phyloP scores from a whole-genome alignment of 2,329 filamentous ascomycete genomes.

The Colletotrichum salicis region DNA sequence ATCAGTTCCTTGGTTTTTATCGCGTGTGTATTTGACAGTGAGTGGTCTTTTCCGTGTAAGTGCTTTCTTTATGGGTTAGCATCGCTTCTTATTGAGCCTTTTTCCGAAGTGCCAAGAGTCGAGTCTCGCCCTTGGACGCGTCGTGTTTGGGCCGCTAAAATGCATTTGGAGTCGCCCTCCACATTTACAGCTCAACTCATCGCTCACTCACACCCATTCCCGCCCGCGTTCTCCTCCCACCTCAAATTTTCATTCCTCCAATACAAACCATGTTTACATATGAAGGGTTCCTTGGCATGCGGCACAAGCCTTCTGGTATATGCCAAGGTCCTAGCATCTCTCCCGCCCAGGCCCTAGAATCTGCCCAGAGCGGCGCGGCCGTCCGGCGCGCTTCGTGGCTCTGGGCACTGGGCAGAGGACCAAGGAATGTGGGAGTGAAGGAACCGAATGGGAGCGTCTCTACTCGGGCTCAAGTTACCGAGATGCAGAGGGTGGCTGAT shows the following conservation, averaged over 20 bases:
- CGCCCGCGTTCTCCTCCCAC: neutral
- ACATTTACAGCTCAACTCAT: neutral
- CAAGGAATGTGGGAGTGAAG: neutral
- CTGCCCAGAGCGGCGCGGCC: neutral
- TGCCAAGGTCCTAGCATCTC: neutral
- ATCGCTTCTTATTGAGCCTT: neutral
- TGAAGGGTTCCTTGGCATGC: neutral
- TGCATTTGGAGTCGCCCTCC: too few species aligned
- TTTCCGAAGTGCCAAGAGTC: constrained; percentile 16
- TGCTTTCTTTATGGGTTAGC: neutral
- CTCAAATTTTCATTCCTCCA: neutral
- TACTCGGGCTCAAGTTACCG: constrained; percentile 6
- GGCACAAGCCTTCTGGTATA: constrained; percentile 1
- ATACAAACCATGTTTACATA: constrained; percentile 1
- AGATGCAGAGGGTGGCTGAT: constrained; percentile 18
- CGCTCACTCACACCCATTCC: constrained; percentile 4
- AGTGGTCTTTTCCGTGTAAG: neutral
- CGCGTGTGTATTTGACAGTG: neutral
- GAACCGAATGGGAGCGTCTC: neutral
- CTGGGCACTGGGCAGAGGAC: neutral
- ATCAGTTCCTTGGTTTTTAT: neutral
- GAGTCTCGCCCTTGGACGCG: neutral
- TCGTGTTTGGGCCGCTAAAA: neutral
- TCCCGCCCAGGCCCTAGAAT: neutral
- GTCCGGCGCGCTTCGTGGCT: neutral